Conservation (phyloP, 352 stramenopile species). For the Stramenopiles sp. region DNA sequence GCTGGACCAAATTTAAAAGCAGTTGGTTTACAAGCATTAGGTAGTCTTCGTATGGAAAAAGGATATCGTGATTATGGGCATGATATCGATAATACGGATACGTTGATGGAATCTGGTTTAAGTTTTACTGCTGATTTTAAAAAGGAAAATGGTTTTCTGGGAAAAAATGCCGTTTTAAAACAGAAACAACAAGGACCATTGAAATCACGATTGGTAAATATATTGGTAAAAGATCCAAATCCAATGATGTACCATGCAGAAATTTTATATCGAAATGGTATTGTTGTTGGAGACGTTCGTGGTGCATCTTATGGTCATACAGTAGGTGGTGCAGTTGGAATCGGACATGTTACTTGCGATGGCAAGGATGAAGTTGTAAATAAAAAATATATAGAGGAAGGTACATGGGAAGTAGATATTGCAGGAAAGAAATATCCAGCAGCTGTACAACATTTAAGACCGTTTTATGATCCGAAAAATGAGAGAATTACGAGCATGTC, state of each 20-base stretch:
- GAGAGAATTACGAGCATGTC: constrained; percentile 12
- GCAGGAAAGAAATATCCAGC: constrained; percentile 22
- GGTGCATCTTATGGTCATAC: constrained; percentile 29
- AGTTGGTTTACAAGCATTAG: constrained; percentile 30
- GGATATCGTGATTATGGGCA: constrained; percentile 40
- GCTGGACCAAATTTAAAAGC: constrained; percentile 20
- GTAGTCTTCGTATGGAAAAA: constrained; percentile 31
- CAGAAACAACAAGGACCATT: constrained; percentile 18
- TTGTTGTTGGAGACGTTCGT: constrained; percentile 28
- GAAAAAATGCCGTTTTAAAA: constrained; percentile 23
- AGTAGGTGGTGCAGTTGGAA: constrained; percentile 28
- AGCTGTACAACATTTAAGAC: constrained; percentile 20
- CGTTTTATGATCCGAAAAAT: constrained; percentile 29
- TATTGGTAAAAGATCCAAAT: constrained; percentile 23
- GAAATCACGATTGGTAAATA: constrained; percentile 18
- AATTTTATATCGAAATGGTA: constrained; percentile 29
- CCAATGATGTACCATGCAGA: constrained; percentile 32
- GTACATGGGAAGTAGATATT: constrained; percentile 29
- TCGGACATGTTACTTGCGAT: constrained; percentile 11
- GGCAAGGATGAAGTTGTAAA: constrained; percentile 17
- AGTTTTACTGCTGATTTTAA: constrained; percentile 34
- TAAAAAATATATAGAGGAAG: constrained; percentile 24
- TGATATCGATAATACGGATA: constrained; percentile 41
- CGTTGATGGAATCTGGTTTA: constrained; percentile 28
- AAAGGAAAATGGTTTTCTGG: constrained; percentile 31